Conservation (phyloP, 2,329 filamentous ascomycete genomes). For the Penicillium paneum region DNA sequence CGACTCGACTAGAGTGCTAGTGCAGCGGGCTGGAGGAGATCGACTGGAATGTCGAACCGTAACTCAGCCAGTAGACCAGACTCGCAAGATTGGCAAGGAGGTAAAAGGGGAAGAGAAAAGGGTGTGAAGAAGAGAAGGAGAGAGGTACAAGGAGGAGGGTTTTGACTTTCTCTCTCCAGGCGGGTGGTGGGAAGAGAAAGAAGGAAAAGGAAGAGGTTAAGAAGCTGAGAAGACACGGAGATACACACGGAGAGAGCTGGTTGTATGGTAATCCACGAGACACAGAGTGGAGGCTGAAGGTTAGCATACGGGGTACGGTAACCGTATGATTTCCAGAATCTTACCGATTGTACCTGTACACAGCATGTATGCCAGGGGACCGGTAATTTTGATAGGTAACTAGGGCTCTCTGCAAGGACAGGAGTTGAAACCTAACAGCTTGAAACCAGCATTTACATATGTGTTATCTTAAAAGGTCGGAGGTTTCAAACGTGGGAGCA, state of each 20-base stretch:
- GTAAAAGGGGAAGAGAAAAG: conserved; percentile 18
- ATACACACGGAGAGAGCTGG: conserved; percentile 19
- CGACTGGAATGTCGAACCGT: conserved; percentile 27
- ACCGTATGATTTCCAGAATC: background rate
- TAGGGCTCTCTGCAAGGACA: conserved; percentile 8
- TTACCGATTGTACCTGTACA: too few relatives aligned
- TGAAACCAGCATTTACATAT: background rate
- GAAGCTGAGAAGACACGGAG: conserved; percentile 28
- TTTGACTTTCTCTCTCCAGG: conserved; percentile 41
- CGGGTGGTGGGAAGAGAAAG: conserved; percentile 41
- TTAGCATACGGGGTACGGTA: background rate
- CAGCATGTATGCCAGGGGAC: background rate
- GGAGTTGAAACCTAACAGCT: conserved; percentile 8
- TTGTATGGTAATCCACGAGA: conserved; percentile 23
- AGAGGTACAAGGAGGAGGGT: conserved; percentile 37
- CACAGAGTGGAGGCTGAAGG: conserved; percentile 25
- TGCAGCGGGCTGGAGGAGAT: conserved; percentile 29
- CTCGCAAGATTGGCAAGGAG: conserved; percentile 36
- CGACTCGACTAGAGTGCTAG: conserved; percentile 40
- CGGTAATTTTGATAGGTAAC: conserved; percentile 1
- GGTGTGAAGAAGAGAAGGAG: conserved; percentile 33
- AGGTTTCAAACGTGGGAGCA: background rate
- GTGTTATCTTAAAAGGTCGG: background rate
- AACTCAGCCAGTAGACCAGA: conserved; percentile 34
- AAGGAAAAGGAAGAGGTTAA: conserved; percentile 25